Conservation (phyloP, 176 grass and related monocot genomes). For the Typha latifolia region DNA sequence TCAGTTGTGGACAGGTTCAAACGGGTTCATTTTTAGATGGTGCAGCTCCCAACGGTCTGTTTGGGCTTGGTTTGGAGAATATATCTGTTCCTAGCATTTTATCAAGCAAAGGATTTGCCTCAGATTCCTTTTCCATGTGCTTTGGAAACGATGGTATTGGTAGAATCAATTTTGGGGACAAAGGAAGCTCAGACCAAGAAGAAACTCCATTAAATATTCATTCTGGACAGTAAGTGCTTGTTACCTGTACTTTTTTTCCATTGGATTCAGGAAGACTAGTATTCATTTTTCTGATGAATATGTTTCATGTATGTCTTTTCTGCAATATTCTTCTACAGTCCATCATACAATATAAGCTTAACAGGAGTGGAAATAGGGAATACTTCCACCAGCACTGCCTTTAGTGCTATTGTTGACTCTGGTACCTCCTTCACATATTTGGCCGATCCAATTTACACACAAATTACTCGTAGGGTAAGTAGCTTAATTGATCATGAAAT, state of each 20-base stretch:
- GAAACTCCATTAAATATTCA: conserved; percentile 67
- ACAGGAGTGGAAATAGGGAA: conserved; percentile 34
- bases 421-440: conserved; percentile 84
- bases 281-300: neutral
- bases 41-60: conserved; percentile 69
- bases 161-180: conserved; percentile 93
- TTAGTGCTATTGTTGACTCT: conserved; percentile 68
- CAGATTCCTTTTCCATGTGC: conserved; percentile 95
- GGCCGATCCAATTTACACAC: conserved; percentile 64
- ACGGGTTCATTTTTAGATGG: conserved; percentile 64
- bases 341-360: conserved; percentile 70
- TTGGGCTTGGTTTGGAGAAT: conserved; percentile 75
- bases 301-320: neutral
- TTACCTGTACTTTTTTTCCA: too few species aligned
- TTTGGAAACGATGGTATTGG: conserved; percentile 53
- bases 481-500: neutral
- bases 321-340: conserved; percentile 31
- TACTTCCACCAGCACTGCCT: conserved; percentile 25
- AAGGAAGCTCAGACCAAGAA: conserved; percentile 60
- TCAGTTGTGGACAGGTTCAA: conserved; percentile 77
- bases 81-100: conserved; percentile 72
- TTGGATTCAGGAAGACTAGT: too few species aligned
- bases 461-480: conserved; percentile 63
- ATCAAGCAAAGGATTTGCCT: conserved; percentile 47
- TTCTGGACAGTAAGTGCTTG: conserved; percentile 36